Conservation (phyloP, 495 filamentous ascomycete genomes). For the Trypethelium eluteriae region DNA sequence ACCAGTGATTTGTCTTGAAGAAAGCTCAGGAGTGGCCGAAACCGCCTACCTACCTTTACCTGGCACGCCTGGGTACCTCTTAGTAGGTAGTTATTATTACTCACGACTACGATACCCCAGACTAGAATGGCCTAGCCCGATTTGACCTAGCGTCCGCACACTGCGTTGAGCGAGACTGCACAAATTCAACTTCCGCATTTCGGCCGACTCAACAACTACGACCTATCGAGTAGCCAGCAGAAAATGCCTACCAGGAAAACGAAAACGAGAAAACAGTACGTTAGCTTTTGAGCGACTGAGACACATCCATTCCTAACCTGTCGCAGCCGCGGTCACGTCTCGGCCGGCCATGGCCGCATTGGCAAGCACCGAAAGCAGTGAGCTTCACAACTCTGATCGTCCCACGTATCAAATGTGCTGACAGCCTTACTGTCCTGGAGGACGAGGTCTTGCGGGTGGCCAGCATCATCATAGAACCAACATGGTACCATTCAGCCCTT, state of each 20-base stretch:
- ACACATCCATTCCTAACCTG: conserved; percentile 24
- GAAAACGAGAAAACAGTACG: conserved; percentile 79
- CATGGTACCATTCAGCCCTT: conserved; percentile 84
- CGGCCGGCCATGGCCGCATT: conserved; percentile 84
- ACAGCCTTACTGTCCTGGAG: conserved; percentile 57
- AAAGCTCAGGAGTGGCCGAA: not conserved
- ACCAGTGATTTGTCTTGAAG: not conserved
- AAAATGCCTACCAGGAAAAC: conserved; percentile 72
- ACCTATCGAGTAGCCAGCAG: not conserved
- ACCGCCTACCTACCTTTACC: not conserved
- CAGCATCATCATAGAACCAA: conserved; percentile 80
- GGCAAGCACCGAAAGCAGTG: conserved; percentile 77
- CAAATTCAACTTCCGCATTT: not conserved
- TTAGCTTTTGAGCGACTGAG: conserved; percentile 30
- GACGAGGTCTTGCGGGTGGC: conserved; percentile 93
- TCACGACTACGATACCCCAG: not conserved
- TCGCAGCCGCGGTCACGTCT: conserved; percentile 82
- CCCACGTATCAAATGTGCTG: no score
- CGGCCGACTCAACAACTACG: not conserved
- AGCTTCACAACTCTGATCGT: no score
- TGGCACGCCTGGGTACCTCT: no score
- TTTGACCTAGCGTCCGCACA: not conserved
- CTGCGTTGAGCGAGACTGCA: no score
- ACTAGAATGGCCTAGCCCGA: not conserved
- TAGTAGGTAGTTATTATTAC: not conserved